These are phyloP conservation scores for Polytrichum commune DNA, from an alignment of 225 moss, liverwort and hornwort species.

Conservation along the genomic window DNA sequence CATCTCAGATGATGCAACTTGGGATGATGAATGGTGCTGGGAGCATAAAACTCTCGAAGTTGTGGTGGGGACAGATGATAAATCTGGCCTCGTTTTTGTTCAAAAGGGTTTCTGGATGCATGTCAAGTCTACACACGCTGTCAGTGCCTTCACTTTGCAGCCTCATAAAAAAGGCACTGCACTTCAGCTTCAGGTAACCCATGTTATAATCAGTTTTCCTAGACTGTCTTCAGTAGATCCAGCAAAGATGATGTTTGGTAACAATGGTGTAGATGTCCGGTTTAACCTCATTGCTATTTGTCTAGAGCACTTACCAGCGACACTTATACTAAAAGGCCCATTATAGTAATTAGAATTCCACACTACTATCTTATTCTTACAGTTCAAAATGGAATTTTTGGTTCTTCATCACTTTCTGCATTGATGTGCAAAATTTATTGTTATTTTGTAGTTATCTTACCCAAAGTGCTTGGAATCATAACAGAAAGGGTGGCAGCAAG, in stretches of 20 bases:
- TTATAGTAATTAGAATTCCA: too few species aligned
- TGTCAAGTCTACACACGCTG: slow-evolving; percentile 69
- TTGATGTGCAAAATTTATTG: neutral
- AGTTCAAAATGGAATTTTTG: neutral
- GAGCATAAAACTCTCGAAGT: slow-evolving; percentile 62
- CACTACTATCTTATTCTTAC: too few species aligned
- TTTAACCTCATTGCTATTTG: too few species aligned
- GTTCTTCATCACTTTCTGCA: neutral
- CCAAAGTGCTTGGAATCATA: slow-evolving; percentile 6
- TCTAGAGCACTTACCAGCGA: too few species aligned
- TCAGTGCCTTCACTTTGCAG: slow-evolving; percentile 63
- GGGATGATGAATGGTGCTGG: slow-evolving; percentile 97
- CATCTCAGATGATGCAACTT: slow-evolving; percentile 26
- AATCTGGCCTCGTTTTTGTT: slow-evolving; percentile 49
- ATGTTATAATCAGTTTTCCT: too few species aligned
- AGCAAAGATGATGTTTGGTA: too few species aligned
- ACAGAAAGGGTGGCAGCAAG: slow-evolving; percentile 81
- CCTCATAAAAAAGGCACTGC: slow-evolving; percentile 59
- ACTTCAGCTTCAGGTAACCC: slow-evolving; percentile 56
- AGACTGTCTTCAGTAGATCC: too few species aligned
- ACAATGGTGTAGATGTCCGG: too few species aligned
- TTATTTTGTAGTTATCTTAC: neutral
- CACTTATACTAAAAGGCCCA: too few species aligned
- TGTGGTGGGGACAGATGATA: slow-evolving; percentile 62
- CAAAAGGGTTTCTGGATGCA: slow-evolving; percentile 82